Percentiles rank a stretch among this genome's conserved stretches.
phyloP scores from a whole-genome alignment of 495 filamentous ascomycete species.

The Penicillium mononematosum region DNA sequence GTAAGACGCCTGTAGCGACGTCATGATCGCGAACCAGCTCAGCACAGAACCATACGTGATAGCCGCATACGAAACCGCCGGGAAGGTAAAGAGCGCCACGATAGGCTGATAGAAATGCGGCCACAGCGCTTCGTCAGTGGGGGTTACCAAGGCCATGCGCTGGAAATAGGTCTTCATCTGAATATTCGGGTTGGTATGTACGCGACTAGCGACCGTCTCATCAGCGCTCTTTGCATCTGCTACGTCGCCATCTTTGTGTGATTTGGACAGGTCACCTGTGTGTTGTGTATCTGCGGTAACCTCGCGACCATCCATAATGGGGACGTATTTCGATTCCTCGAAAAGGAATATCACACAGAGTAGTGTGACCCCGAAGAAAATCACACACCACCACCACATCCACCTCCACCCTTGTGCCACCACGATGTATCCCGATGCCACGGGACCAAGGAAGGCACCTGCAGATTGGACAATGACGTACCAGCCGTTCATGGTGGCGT shows the following conservation, averaged over 20 bases:
- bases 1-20: conserved; percentile 30
- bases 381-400: conserved; percentile 53
- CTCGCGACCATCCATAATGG: conserved; percentile 14
- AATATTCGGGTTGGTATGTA: conserved; percentile 11
- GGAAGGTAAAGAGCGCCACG: conserved; percentile 26
- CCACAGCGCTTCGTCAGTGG: conserved; percentile 23
- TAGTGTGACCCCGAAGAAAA: conserved; percentile 42
- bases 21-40: conserved; percentile 35
- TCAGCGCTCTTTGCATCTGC: not conserved
- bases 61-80: conserved; percentile 38
- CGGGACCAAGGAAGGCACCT: conserved; percentile 39
- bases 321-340: conserved; percentile 44
- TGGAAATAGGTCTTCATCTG: conserved; percentile 25
- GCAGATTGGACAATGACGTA: conserved; percentile 36
- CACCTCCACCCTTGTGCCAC: conserved; percentile 49
- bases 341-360: conserved; percentile 39
- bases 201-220: not conserved
- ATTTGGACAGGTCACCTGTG: not conserved
- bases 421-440: conserved; percentile 47
- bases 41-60: conserved; percentile 37
- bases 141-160: conserved; percentile 29
- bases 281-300: not conserved
- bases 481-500: conserved; percentile 40
- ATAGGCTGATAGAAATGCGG: conserved; percentile 30
- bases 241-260: not conserved